Evolutionary conservation across 2,329 filamentous ascomycete genomes (phyloP), one percentile per base, ranked within the genome.

Genomic region (Penicillium sp.): DNA sequence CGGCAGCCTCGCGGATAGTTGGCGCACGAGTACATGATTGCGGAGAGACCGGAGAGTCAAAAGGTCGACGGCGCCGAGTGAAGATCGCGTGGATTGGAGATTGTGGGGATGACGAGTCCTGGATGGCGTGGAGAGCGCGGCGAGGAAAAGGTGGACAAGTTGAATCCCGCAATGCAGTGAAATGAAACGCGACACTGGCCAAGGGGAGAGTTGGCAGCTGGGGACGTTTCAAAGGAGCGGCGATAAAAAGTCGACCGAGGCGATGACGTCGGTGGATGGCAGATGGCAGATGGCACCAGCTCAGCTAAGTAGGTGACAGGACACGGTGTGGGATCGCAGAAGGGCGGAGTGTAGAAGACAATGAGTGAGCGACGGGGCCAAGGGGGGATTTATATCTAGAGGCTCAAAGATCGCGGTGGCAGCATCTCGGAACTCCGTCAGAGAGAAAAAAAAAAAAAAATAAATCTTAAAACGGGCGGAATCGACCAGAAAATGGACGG

Each of bases 1-100:
- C 70, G 68, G 59, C 70, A 73, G 32, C 70, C 70, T 35, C 70
- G 68, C 39, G 69, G 67, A 41, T 72, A 70, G 50, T 73, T 73
- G 41, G 62, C 62, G 59, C 70, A 73, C 19, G 70, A 73, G 59
- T 64, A 72, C 70, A 73, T 73, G 39, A 29, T 61, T 49, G 33
- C 31, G 18, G 26, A 39, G 25, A n/a, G 10, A 13, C 11, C 10
- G 25, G 17, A 25, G 13, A 41, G 11, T 46, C 14, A 39, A 29
- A 21, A 25, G 21, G 33, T 18, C 33, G 32, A 7, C 15, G 30
- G 21, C n/a, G n/a, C n/a, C n/a, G n/a, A n/a, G 38, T 39, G 14
- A 26, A 17, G 10, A 13, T 31, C 13, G 35, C 11, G 16, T 25
- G n/a, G 16, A n/a, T 26, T 19, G 25, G 6, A 25, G 15, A 27